Evolutionary conservation across 495 filamentous ascomycete species (phyloP).

Genomic region (Penicillium goetzii): DNA sequence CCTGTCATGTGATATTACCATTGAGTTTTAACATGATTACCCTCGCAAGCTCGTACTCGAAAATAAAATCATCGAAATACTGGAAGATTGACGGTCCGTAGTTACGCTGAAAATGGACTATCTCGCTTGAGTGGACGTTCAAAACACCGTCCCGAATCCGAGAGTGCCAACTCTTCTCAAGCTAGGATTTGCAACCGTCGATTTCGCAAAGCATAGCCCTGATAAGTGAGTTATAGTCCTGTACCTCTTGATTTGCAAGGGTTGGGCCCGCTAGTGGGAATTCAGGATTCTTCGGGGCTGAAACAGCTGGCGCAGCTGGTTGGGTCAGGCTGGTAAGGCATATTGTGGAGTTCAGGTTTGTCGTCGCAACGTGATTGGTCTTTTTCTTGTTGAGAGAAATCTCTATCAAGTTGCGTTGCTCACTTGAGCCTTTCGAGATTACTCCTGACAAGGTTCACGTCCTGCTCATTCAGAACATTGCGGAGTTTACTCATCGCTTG

Average conservation of each 20-base stretch:
- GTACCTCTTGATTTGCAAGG: constrained; percentile 8
- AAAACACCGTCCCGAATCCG: constrained; percentile 22
- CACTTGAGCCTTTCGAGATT: constrained; percentile 43
- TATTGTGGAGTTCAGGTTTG: neutral
- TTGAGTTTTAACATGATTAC: no score
- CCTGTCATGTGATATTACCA: no score
- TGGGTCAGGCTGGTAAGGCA: neutral
- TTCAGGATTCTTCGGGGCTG: neutral
- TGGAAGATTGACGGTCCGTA: constrained; percentile 6
- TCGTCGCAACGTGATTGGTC: neutral
- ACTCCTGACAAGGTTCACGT: constrained; percentile 29
- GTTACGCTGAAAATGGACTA: constrained; percentile 14
- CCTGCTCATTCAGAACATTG: constrained; percentile 29
- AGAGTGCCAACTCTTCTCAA: constrained; percentile 12
- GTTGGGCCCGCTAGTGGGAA: neutral
- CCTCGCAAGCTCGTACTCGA: neutral
- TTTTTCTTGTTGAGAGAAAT: constrained; percentile 1
- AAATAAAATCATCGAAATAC: neutral
- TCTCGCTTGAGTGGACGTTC: constrained; percentile 17
- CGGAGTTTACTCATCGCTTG: constrained; percentile 21
- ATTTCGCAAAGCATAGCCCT: constrained; percentile 20
- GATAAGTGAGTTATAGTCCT: constrained; percentile 17
- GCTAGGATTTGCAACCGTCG: constrained; percentile 15
- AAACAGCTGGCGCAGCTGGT: neutral
- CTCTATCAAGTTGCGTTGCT: constrained; percentile 19